Evolutionary conservation across 2,329 filamentous ascomycete genomes (phyloP).

Genomic region (Arachnomyces sp.): DNA sequence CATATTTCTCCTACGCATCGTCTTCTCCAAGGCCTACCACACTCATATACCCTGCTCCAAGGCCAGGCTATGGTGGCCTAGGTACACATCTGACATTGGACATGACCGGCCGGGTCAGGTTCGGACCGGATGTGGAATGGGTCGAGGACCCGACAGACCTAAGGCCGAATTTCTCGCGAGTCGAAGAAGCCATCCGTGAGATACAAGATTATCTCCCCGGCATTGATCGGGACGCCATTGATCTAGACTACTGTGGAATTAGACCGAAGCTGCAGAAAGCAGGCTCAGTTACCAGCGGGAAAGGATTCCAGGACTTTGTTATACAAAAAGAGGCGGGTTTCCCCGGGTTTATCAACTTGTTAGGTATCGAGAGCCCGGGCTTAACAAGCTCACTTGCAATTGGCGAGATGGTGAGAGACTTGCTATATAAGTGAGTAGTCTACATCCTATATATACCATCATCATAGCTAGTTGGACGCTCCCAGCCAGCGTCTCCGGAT

Average conservation of each 20-base stretch:
- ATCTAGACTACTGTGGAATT: conserved; percentile 84
- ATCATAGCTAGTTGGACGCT: no score
- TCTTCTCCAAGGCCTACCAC: conserved; percentile 59
- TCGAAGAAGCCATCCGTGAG: conserved; percentile 61
- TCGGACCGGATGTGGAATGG: conserved; percentile 96
- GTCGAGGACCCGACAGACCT: conserved; percentile 64
- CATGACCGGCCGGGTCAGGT: conserved; percentile 72
- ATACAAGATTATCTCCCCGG: conserved; percentile 73
- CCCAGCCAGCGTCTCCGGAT: no score
- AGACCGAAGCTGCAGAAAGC: conserved; percentile 69
- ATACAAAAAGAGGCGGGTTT: conserved; percentile 70
- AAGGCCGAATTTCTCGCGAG: conserved; percentile 55
- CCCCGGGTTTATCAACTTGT: conserved; percentile 75
- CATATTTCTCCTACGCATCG: conserved; percentile 78
- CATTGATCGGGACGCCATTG: conserved; percentile 59
- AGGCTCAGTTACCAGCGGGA: conserved; percentile 48
- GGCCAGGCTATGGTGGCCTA: conserved; percentile 76
- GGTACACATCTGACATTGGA: conserved; percentile 94
- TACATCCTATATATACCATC: no score
- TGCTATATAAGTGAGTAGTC: conserved; percentile 40
- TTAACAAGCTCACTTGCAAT: conserved; percentile 83
- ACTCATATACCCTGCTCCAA: conserved; percentile 80
- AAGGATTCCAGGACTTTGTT: conserved; percentile 76
- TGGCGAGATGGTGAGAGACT: conserved; percentile 61
- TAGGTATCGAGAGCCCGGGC: conserved; percentile 91